Evolutionary conservation across 345 rosid genomes (phyloP), one percentile per base, ranked within the genome.

Genomic region (Rhizophora mangle): DNA sequence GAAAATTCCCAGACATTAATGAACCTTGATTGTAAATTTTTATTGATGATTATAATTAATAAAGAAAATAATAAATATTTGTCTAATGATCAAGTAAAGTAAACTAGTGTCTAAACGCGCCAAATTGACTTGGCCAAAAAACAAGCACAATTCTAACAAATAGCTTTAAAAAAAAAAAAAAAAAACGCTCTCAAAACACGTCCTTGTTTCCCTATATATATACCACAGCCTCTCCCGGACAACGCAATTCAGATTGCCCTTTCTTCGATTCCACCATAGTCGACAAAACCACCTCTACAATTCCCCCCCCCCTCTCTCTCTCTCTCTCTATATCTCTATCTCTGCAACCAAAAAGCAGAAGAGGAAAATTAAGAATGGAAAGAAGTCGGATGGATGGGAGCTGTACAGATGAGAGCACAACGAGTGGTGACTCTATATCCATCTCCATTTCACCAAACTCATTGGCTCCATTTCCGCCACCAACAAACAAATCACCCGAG

Each of bases 391-490:
- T 84, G 89, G 89, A 87, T 43, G 70, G 81, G 68, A 83, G 85
- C 75, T 82, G 85, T 75, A 64, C 75, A 30, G 92, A 89, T 4
- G 90, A 85, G 54, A 81, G 86, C 68, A 83, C 87, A 8, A 86
- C 85, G 3, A 81, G 67, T 10, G 56, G 47, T 43, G 19, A 43
- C 18, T 13, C 16, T 18, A 10, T 10, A 39, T 43, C 18, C 49
- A 15, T 43, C 46, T 10, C 46, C 18, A 15, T 3, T 43, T 43
- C 49, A 3, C 49, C 49, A 13, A 4, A 13, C 49, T 43, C 49
- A 13, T 43, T 0, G 81, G 75, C 34, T 77, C 88, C 64, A 30
- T 82, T 60, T 68, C 86, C 71, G n/a, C 72, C 79, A 11, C 63
- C 63, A 27, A 6, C 76, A 7, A 57, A 60, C 5, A 84, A 83